These are phyloP conservation scores for Nitzschia putrida DNA, from an alignment of 108 stramenopile genomes.

Conservation along the genomic window DNA sequence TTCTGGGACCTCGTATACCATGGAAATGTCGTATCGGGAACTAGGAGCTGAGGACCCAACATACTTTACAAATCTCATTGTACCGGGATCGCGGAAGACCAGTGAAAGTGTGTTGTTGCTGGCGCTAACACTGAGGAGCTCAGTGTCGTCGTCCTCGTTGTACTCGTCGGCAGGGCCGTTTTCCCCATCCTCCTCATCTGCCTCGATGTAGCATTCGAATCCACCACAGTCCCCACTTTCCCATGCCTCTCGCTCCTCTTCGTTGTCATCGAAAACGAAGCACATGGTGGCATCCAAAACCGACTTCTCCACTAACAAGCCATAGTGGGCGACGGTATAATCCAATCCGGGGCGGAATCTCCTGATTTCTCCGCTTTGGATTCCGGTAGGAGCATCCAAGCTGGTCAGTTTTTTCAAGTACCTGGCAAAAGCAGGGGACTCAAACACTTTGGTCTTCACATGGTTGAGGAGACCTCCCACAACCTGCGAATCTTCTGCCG, in stretches of 20 bases:
- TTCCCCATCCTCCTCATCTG: conserved; percentile 75
- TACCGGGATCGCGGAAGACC: conserved; percentile 90
- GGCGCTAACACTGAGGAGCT: conserved; percentile 90
- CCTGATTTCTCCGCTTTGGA: conserved; percentile 62
- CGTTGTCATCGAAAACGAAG: conserved; percentile 47
- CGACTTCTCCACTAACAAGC: conserved; percentile 61
- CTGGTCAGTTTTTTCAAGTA: conserved; percentile 63
- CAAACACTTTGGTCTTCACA: conserved; percentile 53
- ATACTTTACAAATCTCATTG: conserved; percentile 96
- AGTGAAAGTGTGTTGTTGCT: conserved; percentile 91
- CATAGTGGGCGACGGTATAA: conserved; percentile 96
- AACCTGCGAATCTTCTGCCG: conserved; percentile 17
- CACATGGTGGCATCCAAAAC: conserved; percentile 91
- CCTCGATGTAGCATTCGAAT: conserved; percentile 95
- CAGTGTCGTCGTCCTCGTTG: conserved; percentile 90
- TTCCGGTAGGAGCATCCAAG: conserved; percentile 63
- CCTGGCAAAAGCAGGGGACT: conserved; percentile 59
- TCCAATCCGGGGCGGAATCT: conserved; percentile 95
- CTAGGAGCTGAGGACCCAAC: conserved; percentile 86
- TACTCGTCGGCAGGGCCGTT: conserved; percentile 81
- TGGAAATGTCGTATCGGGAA: conserved; percentile 87
- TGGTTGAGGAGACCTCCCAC: conserved; percentile 45
- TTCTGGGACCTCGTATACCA: conserved; percentile 81
- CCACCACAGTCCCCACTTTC: conserved; percentile 92
- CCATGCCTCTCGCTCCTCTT: conserved; percentile 77